A percentile compares a stretch with the other conserved stretches of the same genome.
phyloP scores from a whole-genome alignment of 2,329 filamentous ascomycete species.

The Colletotrichum sp. region DNA sequence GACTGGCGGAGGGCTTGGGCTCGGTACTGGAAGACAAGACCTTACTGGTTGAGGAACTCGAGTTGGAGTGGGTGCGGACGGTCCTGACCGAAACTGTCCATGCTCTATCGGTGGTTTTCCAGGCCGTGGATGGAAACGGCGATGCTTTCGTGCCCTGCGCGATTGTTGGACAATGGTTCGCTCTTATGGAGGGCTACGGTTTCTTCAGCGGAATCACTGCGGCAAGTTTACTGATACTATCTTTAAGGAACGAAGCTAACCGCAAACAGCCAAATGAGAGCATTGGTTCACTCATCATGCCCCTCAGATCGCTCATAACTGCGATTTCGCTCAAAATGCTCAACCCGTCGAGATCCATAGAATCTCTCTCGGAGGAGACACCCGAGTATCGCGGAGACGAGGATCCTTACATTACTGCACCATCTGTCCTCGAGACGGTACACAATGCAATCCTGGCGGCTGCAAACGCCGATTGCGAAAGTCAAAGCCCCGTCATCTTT shows the following conservation, averaged over 20 bases:
- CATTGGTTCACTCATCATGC: constrained; percentile 57
- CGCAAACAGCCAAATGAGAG: constrained; percentile 38
- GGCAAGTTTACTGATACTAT: constrained; percentile 43
- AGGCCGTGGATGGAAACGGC: constrained; percentile 66
- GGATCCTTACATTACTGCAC: constrained; percentile 70
- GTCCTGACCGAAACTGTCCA: constrained; percentile 75
- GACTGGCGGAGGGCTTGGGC: constrained; percentile 53
- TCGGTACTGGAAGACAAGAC: constrained; percentile 55
- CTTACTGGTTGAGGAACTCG: constrained; percentile 56
- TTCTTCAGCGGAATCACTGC: constrained; percentile 72
- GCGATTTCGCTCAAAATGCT: constrained; percentile 76
- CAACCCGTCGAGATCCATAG: constrained; percentile 65
- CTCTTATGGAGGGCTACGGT: constrained; percentile 68
- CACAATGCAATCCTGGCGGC: constrained; percentile 73
- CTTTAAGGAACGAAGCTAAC: not conserved
- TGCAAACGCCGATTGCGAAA: constrained; percentile 58
- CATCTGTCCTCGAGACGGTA: constrained; percentile 72
- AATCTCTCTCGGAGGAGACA: constrained; percentile 51
- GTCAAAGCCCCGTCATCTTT: constrained; percentile 76
- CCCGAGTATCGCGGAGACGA: constrained; percentile 28
- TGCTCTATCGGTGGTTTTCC: constrained; percentile 74
- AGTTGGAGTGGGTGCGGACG: constrained; percentile 65
- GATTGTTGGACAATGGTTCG: constrained; percentile 74
- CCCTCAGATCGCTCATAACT: constrained; percentile 73
- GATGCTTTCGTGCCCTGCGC: constrained; percentile 61